Evolutionary conservation across 2,329 filamentous ascomycete genomes (phyloP), one percentile per base, ranked within the genome.

Genomic region (Biscogniauxia marginata): DNA sequence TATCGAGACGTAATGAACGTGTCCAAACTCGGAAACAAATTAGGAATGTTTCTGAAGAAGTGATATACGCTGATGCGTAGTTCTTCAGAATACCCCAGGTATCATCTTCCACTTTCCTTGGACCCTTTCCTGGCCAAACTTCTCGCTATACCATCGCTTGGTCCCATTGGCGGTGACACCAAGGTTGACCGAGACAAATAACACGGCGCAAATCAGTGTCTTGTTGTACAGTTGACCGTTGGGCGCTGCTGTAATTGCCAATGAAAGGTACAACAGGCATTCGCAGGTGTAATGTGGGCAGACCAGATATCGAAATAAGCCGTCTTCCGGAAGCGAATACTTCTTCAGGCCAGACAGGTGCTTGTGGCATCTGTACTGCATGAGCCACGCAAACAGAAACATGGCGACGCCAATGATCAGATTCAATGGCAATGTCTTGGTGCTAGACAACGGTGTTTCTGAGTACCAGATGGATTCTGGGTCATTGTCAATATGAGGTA

Each of bases 261-360:
- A 75, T n/a, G 88, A 82, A 19, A 92, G 69, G 71, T 99, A 98
- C 56, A 97, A 84, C 44, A 89, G 70, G 69, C 90, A 93, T 75
- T 98, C 95, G 67, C 88, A 91, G 3, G 89, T 89, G 73, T 98
- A 99, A 74, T 99, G 95, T 18, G 95, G 92, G 65, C 90, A 96
- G 43, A 97, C 75, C 20, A 96, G 73, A 55, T 80, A 78, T 46
- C 78, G 78, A 72, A 98, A 99, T 55, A 89, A 75, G 2, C 87
- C 86, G 57, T 88, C 81, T 2, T 81, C 77, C 0, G 93, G 93
- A 21, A 98, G 79, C 9, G 89, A 89, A 73, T 99, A 98, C 69
- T 92, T 93, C 69, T 85, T 84, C 57, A 95, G 75, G 43, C 82
- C 81, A 45, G 86, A 84, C 19, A 95, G 81, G 65, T 93, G 80